Evolutionary conservation across 1,284 basidiomycete species (phyloP).

Genomic region (Fomitopsis betulina): DNA sequence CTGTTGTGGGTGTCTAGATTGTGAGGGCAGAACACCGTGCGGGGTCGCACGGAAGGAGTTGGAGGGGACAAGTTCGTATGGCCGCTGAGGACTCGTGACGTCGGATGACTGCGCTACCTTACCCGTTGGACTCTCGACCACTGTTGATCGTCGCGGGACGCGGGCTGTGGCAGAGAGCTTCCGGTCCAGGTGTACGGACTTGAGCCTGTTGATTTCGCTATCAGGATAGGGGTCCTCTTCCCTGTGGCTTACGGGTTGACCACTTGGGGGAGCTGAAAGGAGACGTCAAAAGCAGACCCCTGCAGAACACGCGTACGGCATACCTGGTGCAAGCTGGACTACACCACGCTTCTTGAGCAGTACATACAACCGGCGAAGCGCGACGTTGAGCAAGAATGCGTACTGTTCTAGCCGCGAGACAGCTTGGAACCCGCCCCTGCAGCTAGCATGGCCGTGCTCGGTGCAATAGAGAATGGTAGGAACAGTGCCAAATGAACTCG

Average conservation of each 20-base stretch:
- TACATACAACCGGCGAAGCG: conserved; percentile 86
- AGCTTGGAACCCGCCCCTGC: conserved; percentile 78
- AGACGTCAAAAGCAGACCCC: not conserved
- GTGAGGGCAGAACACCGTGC: conserved; percentile 14
- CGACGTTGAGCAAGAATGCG: conserved; percentile 95
- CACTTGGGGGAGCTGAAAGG: conserved; percentile 28
- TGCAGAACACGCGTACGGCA: conserved; percentile 23
- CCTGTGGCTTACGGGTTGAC: conserved; percentile 26
- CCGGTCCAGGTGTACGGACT: conserved; percentile 88
- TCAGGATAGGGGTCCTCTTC: conserved; percentile 76
- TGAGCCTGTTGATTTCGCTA: conserved; percentile 91
- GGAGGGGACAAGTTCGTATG: conserved; percentile 20
- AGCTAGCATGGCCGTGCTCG: conserved; percentile 66
- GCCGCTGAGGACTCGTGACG: conserved; percentile 23
- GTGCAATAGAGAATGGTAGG: conserved; percentile 73
- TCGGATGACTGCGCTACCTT: conserved; percentile 71
- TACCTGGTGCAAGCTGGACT: conserved; percentile 75
- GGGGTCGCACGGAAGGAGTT: conserved; percentile 14
- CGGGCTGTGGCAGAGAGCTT: conserved; percentile 92
- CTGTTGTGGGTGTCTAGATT: conserved; percentile 20
- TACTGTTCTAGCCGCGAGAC: conserved; percentile 97
- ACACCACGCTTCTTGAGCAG: conserved; percentile 91
- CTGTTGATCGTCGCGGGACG: conserved; percentile 89
- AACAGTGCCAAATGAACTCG: conserved; percentile 62
- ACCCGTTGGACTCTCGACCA: conserved; percentile 94